Percentiles rank a stretch among this genome's conserved stretches.
These are phyloP conservation scores for Phyllosticta citrichinensis DNA, from an alignment of 2,329 filamentous ascomycete species.

Conservation along the genomic window DNA sequence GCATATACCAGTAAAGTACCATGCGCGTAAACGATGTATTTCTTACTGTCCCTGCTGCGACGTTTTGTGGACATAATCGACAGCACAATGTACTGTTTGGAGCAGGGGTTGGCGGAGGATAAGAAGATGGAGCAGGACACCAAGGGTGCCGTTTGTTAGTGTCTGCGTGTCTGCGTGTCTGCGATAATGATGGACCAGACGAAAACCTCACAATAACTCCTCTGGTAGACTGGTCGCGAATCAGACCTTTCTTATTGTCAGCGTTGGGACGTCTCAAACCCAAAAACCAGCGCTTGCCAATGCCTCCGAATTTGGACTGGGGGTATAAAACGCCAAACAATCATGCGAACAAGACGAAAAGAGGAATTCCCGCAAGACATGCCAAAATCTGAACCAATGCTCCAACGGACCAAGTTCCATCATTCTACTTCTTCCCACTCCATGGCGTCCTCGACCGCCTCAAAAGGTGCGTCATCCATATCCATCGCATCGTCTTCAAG, in stretches of 20 bases:
- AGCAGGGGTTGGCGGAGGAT: not conserved
- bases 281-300: too few relatives aligned
- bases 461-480: slow-evolving; percentile 39
- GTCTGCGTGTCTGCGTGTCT: too few relatives aligned
- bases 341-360: too few relatives aligned
- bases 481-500: slow-evolving; percentile 2
- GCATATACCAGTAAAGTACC: not conserved
- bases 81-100: not conserved
- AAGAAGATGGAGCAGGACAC: not conserved
- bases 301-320: too few relatives aligned
- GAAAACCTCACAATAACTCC: too few relatives aligned
- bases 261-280: too few relatives aligned
- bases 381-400: not conserved
- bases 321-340: too few relatives aligned
- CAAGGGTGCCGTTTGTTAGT: too few relatives aligned
- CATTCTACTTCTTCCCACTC: slow-evolving; percentile 23
- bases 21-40: not conserved
- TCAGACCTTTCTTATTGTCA: too few relatives aligned
- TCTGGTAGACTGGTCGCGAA: too few relatives aligned
- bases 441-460: slow-evolving; percentile 51
- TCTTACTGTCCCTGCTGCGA: not conserved
- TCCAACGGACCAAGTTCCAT: not conserved
- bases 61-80: not conserved
- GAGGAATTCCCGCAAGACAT: not conserved
- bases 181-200: too few relatives aligned